These are phyloP conservation scores for Fistulinella staudtii DNA, from an alignment of 1,284 basidiomycete species.

Conservation along the genomic window DNA sequence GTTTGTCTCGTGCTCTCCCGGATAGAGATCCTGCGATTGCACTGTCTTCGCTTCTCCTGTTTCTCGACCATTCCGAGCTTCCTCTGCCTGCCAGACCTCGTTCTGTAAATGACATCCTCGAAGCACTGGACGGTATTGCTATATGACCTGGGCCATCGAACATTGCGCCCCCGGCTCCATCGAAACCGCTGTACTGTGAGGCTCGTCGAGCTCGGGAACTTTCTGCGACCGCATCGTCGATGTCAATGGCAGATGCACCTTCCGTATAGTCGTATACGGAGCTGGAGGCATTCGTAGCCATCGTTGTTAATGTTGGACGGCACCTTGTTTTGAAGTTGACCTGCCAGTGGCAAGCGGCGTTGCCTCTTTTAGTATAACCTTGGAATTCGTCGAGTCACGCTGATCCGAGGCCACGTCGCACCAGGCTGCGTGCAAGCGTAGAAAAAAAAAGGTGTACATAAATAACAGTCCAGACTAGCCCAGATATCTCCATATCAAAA, in stretches of 20 bases:
- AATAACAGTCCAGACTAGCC: conserved; percentile 46
- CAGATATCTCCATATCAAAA: conserved; percentile 84
- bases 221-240: conserved; percentile 52
- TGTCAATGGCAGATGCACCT: conserved; percentile 73
- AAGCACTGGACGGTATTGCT: conserved; percentile 70
- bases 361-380: conserved; percentile 19
- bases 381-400: too few species aligned
- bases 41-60: conserved; percentile 51
- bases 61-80: conserved; percentile 53
- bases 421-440: too few species aligned
- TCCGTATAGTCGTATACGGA: conserved; percentile 69
- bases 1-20: conserved; percentile 30
- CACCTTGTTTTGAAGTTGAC: not conserved
- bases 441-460: not conserved
- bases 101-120: conserved; percentile 68
- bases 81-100: conserved; percentile 40
- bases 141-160: conserved; percentile 74
- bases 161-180: conserved; percentile 57
- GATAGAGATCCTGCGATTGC: conserved; percentile 18
- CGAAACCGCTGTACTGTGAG: conserved; percentile 51
- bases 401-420: too few species aligned
- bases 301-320: conserved; percentile 1
- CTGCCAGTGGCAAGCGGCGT: not conserved
- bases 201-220: conserved; percentile 54
- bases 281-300: conserved; percentile 10